phyloP scores from a whole-genome alignment of 2,329 filamentous ascomycete genomes.

The Alternaria incomplexa region DNA sequence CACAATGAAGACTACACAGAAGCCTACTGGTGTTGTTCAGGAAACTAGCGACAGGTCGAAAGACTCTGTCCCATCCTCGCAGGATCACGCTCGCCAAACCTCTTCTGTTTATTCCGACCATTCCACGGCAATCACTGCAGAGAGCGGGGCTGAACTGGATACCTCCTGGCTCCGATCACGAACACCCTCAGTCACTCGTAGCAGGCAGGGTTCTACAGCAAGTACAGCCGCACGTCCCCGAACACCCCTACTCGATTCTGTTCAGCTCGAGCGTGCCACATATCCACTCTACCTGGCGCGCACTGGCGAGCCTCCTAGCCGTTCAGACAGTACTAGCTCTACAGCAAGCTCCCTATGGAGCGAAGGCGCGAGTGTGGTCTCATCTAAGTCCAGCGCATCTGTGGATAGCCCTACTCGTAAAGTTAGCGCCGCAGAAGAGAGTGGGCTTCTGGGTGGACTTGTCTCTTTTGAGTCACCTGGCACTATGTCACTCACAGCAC shows the following conservation, averaged over 20 bases:
- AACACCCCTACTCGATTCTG: slow-evolving; percentile 31
- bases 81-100: neutral
- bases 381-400: slow-evolving; percentile 38
- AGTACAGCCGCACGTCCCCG: slow-evolving; percentile 20
- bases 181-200: slow-evolving; percentile 19
- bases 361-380: slow-evolving; percentile 33
- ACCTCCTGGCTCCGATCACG: slow-evolving; percentile 27
- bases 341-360: slow-evolving; percentile 38
- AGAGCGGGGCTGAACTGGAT: slow-evolving; percentile 19
- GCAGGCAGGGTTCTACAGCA: slow-evolving; percentile 14
- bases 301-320: slow-evolving; percentile 19
- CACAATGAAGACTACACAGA: slow-evolving; percentile 25
- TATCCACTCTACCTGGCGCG: neutral
- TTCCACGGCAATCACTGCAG: slow-evolving; percentile 20
- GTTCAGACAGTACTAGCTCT: slow-evolving; percentile 37
- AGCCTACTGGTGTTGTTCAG: slow-evolving; percentile 48
- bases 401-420: slow-evolving; percentile 17
- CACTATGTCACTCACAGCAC: slow-evolving; percentile 6
- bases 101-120: slow-evolving; percentile 12
- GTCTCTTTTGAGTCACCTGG: slow-evolving; percentile 26
- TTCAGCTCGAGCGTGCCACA: slow-evolving; percentile 23
- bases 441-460: slow-evolving; percentile 37
- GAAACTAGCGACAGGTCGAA: slow-evolving; percentile 49
- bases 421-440: slow-evolving; percentile 26
- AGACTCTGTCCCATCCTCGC: slow-evolving; percentile 17